Evolutionary conservation across 1,284 basidiomycete genomes (phyloP), one percentile per base, ranked within the genome.

Genomic region (Cutaneotrichosporon sp.): DNA sequence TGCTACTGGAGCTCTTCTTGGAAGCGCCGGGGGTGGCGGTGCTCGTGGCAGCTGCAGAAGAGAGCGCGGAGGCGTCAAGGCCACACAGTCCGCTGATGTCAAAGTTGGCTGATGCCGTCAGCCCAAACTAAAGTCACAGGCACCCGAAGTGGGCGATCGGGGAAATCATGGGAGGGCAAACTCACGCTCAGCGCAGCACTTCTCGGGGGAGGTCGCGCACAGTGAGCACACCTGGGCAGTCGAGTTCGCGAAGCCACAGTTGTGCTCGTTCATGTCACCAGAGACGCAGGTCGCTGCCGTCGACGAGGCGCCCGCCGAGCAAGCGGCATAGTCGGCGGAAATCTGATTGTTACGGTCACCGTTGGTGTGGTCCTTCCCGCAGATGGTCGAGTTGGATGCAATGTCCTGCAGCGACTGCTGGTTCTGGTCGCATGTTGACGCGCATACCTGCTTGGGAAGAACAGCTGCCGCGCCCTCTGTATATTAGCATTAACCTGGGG

Each of bases 171-270:
- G 30, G 21, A 18, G 14, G 9, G 2, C 14, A 13, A n/a, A 64
- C 76, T 70, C 56, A 78, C 77, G 65, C 21, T 51, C 30, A 38
- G 36, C 46, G 61, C 78, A 79, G 68, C 79, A 80, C 61, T 76
- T 77, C 21, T 65, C 58, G 31, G 75, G 73, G 7, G 32, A 64
- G 31, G 53, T 56, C n/a, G 70, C 65, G 55, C 82, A 83, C 69
- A 73, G 80, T 10, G 63, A 68, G 64, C 82, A 83, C 16, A 83
- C 69, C 65, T 82, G 77, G 21, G 66, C 66, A 13, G 73, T 77
- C 8, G 73, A 76, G 10, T 68, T 72, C 2, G 79, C 81, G 60
- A 72, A 83, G 11, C 82, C 82, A 65, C 82, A 83, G 72, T 81
- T 82, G 22, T 70, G 72, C 66, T 83, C 82, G 67, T 82, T 82